Conservation (phyloP, 2,329 filamentous ascomycete species). For the Cadophora luteo-olivacea region DNA sequence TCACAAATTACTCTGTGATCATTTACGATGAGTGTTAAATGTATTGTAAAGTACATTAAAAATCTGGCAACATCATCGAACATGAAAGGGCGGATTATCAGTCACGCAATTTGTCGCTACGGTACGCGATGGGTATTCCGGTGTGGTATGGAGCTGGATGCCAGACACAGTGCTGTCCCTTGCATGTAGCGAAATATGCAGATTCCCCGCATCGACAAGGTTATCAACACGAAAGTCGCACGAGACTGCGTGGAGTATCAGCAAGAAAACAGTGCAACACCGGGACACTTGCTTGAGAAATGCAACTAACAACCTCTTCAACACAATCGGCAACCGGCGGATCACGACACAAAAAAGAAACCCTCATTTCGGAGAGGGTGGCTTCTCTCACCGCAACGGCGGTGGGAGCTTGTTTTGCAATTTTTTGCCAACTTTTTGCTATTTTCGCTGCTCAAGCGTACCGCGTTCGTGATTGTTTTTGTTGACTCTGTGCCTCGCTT, state of each 20-base stretch:
- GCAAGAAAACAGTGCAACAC: conserved; percentile 2
- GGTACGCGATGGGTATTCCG: not conserved
- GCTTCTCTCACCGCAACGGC: conserved; percentile 6
- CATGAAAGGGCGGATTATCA: not conserved
- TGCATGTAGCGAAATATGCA: not conserved
- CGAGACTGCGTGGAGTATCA: conserved; percentile 13
- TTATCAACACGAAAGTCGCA: conserved; percentile 3
- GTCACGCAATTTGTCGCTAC: not conserved
- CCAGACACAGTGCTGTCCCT: not conserved
- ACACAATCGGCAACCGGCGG: not conserved
- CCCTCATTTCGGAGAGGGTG: conserved; percentile 9
- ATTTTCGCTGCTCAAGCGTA: not conserved
- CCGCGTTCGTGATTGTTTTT: not conserved
- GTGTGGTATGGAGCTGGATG: not conserved
- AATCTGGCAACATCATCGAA: not conserved
- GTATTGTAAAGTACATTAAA: not conserved
- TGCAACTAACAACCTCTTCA: conserved; percentile 12
- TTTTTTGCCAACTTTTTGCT: not conserved
- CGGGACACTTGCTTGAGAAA: not conserved
- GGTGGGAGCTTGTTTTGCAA: not conserved
- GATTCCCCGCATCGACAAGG: not conserved
- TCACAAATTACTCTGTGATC: too few relatives aligned
- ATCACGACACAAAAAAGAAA: conserved; percentile 9
- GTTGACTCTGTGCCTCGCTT: not conserved
- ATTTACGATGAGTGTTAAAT: too few relatives aligned